phyloP scores from a whole-genome alignment of 2,329 filamentous ascomycete species.

The Pyrenophora teres region DNA sequence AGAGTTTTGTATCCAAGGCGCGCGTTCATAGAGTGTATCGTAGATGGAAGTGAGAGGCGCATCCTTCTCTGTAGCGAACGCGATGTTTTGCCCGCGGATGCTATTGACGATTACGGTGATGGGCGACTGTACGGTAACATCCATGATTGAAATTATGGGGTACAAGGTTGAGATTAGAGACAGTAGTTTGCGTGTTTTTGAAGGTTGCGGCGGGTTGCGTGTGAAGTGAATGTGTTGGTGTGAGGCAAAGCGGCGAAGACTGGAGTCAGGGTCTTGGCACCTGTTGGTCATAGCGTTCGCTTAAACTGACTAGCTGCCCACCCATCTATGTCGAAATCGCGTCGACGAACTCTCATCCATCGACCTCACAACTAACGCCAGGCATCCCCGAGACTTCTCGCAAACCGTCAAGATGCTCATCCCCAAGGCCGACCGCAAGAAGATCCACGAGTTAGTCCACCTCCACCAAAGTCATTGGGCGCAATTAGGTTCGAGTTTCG shows the following conservation, averaged over 20 bases:
- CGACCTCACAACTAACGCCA: conserved; percentile 21
- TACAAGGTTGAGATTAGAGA: background rate
- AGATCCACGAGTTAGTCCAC: conserved; percentile 98
- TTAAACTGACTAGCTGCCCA: conserved; percentile 19
- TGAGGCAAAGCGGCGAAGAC: background rate
- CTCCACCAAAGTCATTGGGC: conserved; percentile 24
- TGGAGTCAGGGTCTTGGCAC: conserved; percentile 9
- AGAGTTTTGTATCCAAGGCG: conserved; percentile 59
- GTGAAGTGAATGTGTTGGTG: conserved; percentile 2
- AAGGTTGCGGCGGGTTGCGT: background rate
- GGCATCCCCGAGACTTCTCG: conserved; percentile 33
- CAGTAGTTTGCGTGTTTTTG: background rate
- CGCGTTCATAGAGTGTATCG: conserved; percentile 62
- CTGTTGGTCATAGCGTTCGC: conserved; percentile 17
- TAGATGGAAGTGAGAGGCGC: conserved; percentile 76
- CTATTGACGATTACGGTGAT: conserved; percentile 74
- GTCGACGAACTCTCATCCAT: conserved; percentile 22
- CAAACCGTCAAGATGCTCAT: conserved; percentile 73
- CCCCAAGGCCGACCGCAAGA: conserved; percentile 99
- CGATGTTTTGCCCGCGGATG: conserved; percentile 80
- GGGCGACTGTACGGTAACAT: conserved; percentile 27
- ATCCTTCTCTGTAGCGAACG: conserved; percentile 70
- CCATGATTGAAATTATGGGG: conserved; percentile 24
- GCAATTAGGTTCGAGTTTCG: conserved; percentile 36
- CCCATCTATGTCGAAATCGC: conserved; percentile 19